Percentiles rank a stretch among this genome's conserved stretches.
Evolutionary conservation across 2,329 filamentous ascomycete species (phyloP).

Genomic region (Fusarium sulawesiense): DNA sequence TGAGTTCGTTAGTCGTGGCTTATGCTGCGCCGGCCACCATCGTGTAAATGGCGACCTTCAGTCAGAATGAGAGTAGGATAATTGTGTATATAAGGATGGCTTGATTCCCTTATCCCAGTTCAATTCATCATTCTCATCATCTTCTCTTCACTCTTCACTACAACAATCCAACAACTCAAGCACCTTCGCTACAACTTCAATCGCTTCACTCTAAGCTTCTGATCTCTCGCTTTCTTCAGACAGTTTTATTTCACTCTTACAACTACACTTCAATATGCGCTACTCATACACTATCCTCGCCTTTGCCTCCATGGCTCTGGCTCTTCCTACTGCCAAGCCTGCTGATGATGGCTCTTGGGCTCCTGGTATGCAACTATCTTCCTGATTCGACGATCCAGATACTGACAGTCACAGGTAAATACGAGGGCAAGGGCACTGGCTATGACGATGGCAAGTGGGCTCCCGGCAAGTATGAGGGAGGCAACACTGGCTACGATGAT

Average conservation of each 20-base stretch:
- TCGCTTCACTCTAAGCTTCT: background rate
- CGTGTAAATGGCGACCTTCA: background rate
- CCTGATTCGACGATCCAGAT: accelerated
- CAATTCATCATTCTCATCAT: conserved; percentile 19
- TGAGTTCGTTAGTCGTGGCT: background rate
- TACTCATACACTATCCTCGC: conserved; percentile 39
- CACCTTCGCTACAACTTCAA: conserved; percentile 10
- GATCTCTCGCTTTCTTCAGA: background rate
- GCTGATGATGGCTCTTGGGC: conserved; percentile 31
- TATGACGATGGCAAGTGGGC: conserved; percentile 21
- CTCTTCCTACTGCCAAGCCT: conserved; percentile 35
- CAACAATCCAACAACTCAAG: conserved; percentile 2
- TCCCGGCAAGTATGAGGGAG: conserved; percentile 31
- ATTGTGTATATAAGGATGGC: conserved; percentile 22
- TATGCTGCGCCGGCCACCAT: conserved; percentile 12
- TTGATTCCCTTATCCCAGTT: background rate
- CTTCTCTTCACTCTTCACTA: background rate
- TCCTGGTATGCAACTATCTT: background rate
- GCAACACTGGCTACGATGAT: conserved; percentile 1
- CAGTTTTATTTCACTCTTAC: background rate
- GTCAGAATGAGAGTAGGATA: accelerated
- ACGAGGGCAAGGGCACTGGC: conserved; percentile 9
- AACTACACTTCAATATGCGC: conserved; percentile 23
- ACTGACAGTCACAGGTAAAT: conserved; percentile 15
- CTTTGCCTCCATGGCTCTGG: conserved; percentile 41